phyloP scores from a whole-genome alignment of 2,329 filamentous ascomycete genomes.

The Emydomyces testavorans region DNA sequence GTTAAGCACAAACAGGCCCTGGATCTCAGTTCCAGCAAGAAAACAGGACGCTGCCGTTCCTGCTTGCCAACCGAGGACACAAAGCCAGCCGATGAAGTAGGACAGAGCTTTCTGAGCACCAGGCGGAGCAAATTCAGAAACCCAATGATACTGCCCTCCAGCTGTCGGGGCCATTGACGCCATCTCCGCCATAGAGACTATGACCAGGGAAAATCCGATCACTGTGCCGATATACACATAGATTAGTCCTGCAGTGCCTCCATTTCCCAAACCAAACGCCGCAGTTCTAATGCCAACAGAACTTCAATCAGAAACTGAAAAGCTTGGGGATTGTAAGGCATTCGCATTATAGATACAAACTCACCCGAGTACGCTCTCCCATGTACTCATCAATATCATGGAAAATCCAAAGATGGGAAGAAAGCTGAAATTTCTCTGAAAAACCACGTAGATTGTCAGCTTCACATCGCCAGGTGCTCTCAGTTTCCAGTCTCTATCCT shows the following conservation, averaged over 20 bases:
- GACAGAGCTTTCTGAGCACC: slow-evolving; percentile 25
- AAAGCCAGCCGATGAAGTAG: slow-evolving; percentile 30
- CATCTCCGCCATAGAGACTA: slow-evolving; percentile 22
- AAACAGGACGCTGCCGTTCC: slow-evolving; percentile 21
- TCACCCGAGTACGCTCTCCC: neutral
- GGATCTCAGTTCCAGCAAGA: slow-evolving; percentile 26
- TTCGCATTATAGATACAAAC: neutral
- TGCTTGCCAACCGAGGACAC: slow-evolving; percentile 24
- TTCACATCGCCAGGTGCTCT: neutral
- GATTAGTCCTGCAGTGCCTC: slow-evolving; percentile 30
- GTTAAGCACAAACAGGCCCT: slow-evolving; percentile 24
- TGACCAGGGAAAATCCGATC: slow-evolving; percentile 27
- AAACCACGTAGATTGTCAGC: neutral
- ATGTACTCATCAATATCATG: slow-evolving; percentile 4
- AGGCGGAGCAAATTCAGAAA: slow-evolving; percentile 26
- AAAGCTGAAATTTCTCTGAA: slow-evolving; percentile 11
- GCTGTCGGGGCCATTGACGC: slow-evolving; percentile 24
- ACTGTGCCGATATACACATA: slow-evolving; percentile 28
- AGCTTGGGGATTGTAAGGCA: neutral
- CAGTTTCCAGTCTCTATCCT: neutral
- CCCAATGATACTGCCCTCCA: slow-evolving; percentile 33
- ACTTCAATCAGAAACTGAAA: neutral
- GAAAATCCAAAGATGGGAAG: slow-evolving; percentile 11
- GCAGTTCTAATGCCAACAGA: slow-evolving; percentile 19
- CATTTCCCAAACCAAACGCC: slow-evolving; percentile 26